A percentile compares a stretch with the other conserved stretches of the same genome.
Conservation (phyloP, 495 filamentous ascomycete genomes). For the Penicillium cosmopolitanum region DNA sequence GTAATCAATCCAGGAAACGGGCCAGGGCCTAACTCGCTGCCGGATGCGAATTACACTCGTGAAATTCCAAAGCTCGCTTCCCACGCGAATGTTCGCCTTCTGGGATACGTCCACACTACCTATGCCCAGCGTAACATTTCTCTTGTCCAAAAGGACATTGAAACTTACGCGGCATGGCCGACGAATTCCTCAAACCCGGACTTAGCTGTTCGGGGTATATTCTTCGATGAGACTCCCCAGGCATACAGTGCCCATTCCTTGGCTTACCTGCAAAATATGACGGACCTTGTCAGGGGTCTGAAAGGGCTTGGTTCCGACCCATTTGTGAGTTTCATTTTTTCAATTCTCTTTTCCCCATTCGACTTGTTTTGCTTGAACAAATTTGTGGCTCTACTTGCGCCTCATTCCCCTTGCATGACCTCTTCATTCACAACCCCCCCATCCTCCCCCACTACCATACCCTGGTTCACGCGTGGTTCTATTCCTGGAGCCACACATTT, state of each 20-base stretch:
- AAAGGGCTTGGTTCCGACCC: slow-evolving; percentile 41
- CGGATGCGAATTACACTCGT: slow-evolving; percentile 55
- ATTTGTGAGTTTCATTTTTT: slow-evolving; percentile 38
- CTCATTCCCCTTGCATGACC: slow-evolving; percentile 11
- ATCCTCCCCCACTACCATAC: neutral
- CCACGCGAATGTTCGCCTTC: slow-evolving; percentile 51
- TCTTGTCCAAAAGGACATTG: slow-evolving; percentile 47
- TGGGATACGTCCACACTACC: slow-evolving; percentile 59
- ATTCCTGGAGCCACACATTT: slow-evolving; percentile 6
- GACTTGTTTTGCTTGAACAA: neutral
- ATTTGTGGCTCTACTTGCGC: slow-evolving; percentile 7
- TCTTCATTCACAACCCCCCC: neutral
- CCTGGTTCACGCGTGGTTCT: slow-evolving; percentile 3
- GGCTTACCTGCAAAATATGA: slow-evolving; percentile 43
- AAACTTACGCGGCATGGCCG: slow-evolving; percentile 53
- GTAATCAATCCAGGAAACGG: slow-evolving; percentile 61
- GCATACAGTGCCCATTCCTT: slow-evolving; percentile 38
- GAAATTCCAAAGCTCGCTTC: slow-evolving; percentile 49
- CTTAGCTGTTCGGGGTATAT: slow-evolving; percentile 49
- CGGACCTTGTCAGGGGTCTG: slow-evolving; percentile 36
- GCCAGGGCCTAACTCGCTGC: slow-evolving; percentile 47
- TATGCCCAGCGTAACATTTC: slow-evolving; percentile 50
- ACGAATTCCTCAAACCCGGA: slow-evolving; percentile 35
- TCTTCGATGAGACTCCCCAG: slow-evolving; percentile 53
- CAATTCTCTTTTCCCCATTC: slow-evolving; percentile 11